A percentile compares a stretch with the other conserved stretches of the same genome.
Evolutionary conservation across 208 protist genomes (phyloP).

Genomic region (Polymyxa betae): DNA sequence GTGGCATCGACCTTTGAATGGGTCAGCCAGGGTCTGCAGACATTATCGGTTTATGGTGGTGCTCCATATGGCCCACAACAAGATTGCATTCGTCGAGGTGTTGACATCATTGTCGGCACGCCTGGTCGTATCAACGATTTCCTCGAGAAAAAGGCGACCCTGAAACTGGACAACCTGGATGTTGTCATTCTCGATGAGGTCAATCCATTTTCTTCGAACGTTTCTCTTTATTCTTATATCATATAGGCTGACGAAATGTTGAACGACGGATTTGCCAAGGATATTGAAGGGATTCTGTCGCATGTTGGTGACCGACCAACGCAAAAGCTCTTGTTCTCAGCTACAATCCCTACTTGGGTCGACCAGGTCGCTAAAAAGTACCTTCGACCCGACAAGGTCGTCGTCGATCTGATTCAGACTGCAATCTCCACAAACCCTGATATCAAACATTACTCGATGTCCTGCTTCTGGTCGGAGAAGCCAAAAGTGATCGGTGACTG

Average conservation of each 20-base stretch:
- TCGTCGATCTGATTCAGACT: constrained; percentile 18
- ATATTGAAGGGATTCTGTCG: constrained; percentile 53
- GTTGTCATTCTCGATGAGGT: constrained; percentile 51
- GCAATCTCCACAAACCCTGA: constrained; percentile 1
- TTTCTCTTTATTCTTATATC: no score
- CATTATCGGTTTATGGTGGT: constrained; percentile 69
- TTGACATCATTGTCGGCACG: constrained; percentile 71
- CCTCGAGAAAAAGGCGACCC: not conserved
- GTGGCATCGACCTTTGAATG: constrained; percentile 14
- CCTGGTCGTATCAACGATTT: constrained; percentile 70
- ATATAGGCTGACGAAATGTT: constrained; percentile 60
- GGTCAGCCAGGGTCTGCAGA: constrained; percentile 17
- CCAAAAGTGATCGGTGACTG: constrained; percentile 30
- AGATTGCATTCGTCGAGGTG: constrained; percentile 56
- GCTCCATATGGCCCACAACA: constrained; percentile 63
- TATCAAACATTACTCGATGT: constrained; percentile 55
- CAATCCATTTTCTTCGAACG: no score
- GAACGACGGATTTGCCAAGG: constrained; percentile 55
- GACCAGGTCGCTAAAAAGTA: constrained; percentile 50
- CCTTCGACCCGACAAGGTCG: constrained; percentile 47
- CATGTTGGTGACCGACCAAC: not conserved
- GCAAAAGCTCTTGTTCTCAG: constrained; percentile 53
- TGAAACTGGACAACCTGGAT: not conserved
- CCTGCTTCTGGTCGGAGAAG: constrained; percentile 52
- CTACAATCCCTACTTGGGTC: constrained; percentile 51